A percentile compares a stretch with the other conserved stretches of the same genome.
These are phyloP conservation scores for Sporothrix brasiliensis DNA, from an alignment of 2,329 filamentous ascomycete species.

Conservation along the genomic window DNA sequence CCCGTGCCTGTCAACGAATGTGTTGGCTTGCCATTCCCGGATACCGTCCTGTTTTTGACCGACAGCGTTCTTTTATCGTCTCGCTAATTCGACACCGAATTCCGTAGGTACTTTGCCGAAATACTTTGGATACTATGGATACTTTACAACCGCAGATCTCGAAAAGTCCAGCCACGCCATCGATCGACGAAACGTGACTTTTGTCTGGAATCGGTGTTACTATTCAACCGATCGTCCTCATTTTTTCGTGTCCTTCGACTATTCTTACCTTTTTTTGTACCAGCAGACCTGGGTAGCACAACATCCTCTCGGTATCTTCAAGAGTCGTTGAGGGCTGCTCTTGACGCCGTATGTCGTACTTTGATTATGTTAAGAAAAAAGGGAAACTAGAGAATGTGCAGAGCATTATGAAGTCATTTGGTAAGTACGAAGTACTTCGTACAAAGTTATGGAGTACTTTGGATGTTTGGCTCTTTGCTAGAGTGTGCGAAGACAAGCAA, in stretches of 20 bases:
- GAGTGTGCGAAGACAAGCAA: too few species aligned
- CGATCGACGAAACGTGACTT: not conserved
- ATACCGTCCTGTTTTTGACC: not conserved
- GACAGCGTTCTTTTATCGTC: not conserved
- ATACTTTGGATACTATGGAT: not conserved
- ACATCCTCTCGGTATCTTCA: too few species aligned
- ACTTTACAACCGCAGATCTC: not conserved
- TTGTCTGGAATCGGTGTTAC: not conserved
- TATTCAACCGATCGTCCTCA: not conserved
- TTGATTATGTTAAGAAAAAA: too few species aligned
- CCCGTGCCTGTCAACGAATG: too few species aligned
- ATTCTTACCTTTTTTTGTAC: not conserved
- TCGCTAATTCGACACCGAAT: slow-evolving; percentile 14
- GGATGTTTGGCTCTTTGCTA: too few species aligned
- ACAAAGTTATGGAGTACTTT: not conserved
- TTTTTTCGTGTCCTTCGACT: not conserved
- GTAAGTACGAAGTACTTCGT: not conserved
- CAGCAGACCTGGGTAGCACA: too few species aligned
- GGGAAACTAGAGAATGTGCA: too few species aligned
- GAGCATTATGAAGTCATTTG: not conserved
- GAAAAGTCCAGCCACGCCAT: not conserved
- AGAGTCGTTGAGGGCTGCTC: too few species aligned
- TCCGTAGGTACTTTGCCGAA: not conserved
- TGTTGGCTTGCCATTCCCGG: not conserved
- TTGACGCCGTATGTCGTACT: too few species aligned